Evolutionary conservation across 2,329 filamentous ascomycete species (phyloP).

Genomic region (Tricladium varicosporioides): DNA sequence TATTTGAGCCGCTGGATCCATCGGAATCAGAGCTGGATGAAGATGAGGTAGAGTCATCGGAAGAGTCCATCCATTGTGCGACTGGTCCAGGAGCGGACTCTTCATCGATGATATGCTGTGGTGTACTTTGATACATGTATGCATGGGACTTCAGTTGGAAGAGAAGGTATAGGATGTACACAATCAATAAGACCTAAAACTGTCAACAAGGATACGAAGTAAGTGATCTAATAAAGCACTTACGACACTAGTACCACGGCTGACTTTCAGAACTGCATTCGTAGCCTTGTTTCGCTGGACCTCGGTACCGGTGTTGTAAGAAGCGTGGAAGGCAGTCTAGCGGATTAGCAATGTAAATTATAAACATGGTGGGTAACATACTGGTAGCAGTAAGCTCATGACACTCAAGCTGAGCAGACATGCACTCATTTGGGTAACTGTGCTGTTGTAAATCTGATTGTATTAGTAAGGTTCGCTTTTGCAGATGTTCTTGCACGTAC

Average conservation of each 20-base stretch:
- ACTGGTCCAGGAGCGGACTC: constrained; percentile 84
- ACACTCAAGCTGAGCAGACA: constrained; percentile 88
- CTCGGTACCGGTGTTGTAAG: constrained; percentile 57
- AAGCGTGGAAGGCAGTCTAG: constrained; percentile 86
- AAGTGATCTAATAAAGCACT: constrained; percentile 32
- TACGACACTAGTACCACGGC: constrained; percentile 84
- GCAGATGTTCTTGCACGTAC: constrained; percentile 37
- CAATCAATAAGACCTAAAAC: constrained; percentile 66
- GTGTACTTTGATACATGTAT: constrained; percentile 89
- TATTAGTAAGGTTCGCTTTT: constrained; percentile 10
- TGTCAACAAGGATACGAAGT: constrained; percentile 6
- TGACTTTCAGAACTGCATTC: constrained; percentile 73
- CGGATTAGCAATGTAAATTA: not conserved
- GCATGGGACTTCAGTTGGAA: constrained; percentile 92
- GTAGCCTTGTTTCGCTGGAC: constrained; percentile 54
- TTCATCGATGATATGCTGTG: constrained; percentile 89
- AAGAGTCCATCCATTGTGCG: constrained; percentile 73
- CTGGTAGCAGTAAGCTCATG: constrained; percentile 81
- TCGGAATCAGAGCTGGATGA: constrained; percentile 68
- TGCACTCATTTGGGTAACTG: constrained; percentile 93
- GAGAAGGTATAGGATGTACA: constrained; percentile 80
- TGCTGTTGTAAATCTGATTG: constrained; percentile 81
- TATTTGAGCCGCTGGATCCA: constrained; percentile 63
- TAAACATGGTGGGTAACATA: constrained; percentile 38
- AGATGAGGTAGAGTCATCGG: constrained; percentile 57